Conservation (phyloP, 1,284 basidiomycete species). For the Phaffia rhodozyma region DNA sequence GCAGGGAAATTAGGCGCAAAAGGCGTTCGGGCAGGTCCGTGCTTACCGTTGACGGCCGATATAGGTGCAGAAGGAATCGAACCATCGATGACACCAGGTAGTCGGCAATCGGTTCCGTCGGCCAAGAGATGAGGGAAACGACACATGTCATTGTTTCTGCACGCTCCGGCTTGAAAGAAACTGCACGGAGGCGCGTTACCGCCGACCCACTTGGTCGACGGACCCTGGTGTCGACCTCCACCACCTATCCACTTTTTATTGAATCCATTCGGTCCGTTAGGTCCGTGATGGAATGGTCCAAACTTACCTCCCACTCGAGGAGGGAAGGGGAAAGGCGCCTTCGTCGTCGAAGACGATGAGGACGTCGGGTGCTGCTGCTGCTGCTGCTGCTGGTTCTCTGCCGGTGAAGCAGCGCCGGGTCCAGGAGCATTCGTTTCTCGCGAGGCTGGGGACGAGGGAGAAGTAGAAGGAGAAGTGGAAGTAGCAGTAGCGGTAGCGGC, state of each 20-base stretch:
- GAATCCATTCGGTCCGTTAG: constrained; percentile 4
- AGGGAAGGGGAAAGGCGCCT: neutral
- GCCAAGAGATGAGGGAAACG: constrained; percentile 15
- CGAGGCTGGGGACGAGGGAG: neutral
- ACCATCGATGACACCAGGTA: constrained; percentile 17
- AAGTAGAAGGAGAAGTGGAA: neutral
- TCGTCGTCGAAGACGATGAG: neutral
- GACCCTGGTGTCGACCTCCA: neutral
- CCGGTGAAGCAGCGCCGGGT: neutral
- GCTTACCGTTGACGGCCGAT: constrained; percentile 5
- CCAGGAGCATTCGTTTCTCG: neutral
- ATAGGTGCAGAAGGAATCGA: constrained; percentile 15
- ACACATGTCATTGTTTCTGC: constrained; percentile 17
- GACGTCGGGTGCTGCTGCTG: constrained; percentile 1
- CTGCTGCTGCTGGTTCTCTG: constrained; percentile 1
- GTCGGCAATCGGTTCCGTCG: constrained; percentile 16
- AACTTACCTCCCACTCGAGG: neutral
- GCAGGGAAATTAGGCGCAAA: neutral
- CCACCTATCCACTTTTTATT: constrained; percentile 10
- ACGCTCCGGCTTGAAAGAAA: constrained; percentile 3
- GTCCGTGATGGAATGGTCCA: constrained; percentile 6
- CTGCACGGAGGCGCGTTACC: constrained; percentile 14
- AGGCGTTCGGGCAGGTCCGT: neutral
- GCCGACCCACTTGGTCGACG: constrained; percentile 12
- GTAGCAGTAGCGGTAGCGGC: neutral